A percentile compares a stretch with the other conserved stretches of the same genome.
These are phyloP conservation scores for Persicaria tinctoria DNA, from an alignment of 148 eudicot genomes.

Conservation along the genomic window DNA sequence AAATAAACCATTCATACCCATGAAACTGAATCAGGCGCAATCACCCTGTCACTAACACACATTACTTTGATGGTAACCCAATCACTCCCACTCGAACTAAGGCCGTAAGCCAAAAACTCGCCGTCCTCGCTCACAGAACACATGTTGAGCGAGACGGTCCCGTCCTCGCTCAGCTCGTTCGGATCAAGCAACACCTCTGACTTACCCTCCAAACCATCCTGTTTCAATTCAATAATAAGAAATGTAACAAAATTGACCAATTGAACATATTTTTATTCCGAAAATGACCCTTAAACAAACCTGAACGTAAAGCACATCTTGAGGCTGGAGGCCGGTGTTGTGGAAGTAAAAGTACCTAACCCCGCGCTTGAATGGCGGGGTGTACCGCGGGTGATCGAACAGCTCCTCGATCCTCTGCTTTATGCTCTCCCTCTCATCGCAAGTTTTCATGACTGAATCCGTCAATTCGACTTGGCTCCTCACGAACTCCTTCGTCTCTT, in stretches of 20 bases:
- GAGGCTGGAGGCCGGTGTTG: constrained; percentile 80
- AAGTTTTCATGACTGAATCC: constrained; percentile 53
- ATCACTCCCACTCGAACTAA: constrained; percentile 86
- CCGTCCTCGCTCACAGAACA: constrained; percentile 75
- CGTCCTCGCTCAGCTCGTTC: constrained; percentile 68
- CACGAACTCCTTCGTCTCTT: constrained; percentile 75
- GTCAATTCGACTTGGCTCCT: constrained; percentile 59
- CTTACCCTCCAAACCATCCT: constrained; percentile 56
- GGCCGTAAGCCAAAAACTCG: constrained; percentile 69
- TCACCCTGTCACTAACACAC: constrained; percentile 33
- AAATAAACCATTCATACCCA: constrained; percentile 42
- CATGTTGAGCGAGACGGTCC: constrained; percentile 52
- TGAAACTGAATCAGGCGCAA: constrained; percentile 52
- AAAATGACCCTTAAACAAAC: constrained; percentile 18
- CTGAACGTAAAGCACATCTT: constrained; percentile 70
- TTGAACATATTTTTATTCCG: neutral
- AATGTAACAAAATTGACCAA: neutral
- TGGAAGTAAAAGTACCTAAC: constrained; percentile 69
- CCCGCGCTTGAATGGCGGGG: constrained; percentile 59
- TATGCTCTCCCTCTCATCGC: constrained; percentile 64
- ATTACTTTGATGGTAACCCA: constrained; percentile 82
- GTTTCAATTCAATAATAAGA: neutral
- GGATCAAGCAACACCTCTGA: constrained; percentile 79
- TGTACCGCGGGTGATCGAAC: constrained; percentile 62
- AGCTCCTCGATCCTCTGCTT: constrained; percentile 41